Percentiles rank a stretch among this genome's conserved stretches.
phyloP scores from a whole-genome alignment of 2,329 filamentous ascomycete genomes.

The Hymenoscyphus repandus region DNA sequence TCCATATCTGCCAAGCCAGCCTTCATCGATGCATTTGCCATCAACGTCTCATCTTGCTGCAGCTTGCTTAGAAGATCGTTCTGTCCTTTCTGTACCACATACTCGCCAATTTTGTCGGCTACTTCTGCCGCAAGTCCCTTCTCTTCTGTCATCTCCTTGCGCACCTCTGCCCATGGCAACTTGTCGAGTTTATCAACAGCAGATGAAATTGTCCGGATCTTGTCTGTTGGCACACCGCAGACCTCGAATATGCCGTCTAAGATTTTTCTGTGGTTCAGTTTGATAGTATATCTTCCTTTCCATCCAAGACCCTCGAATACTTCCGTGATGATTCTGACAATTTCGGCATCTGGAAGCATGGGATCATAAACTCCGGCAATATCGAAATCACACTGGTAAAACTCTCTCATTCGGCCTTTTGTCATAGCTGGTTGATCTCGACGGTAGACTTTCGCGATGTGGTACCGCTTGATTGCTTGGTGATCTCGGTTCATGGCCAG shows the following conservation, averaged over 20 bases:
- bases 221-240: conserved; percentile 79
- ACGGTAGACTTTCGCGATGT: conserved; percentile 89
- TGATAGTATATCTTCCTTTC: conserved; percentile 66
- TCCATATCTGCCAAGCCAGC: conserved; percentile 77
- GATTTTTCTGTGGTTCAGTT: conserved; percentile 92
- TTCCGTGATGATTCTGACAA: conserved; percentile 77
- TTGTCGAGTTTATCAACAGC: conserved; percentile 97
- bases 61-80: conserved; percentile 69
- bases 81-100: conserved; percentile 71
- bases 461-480: conserved; percentile 85
- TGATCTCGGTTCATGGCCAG: conserved; percentile 80
- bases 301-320: conserved; percentile 78
- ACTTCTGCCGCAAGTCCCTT: conserved; percentile 74
- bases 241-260: conserved; percentile 89
- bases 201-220: conserved; percentile 83
- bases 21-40: conserved; percentile 69
- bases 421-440: conserved; percentile 80
- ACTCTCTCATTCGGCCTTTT: conserved; percentile 90
- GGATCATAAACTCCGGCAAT: conserved; percentile 83
- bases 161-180: conserved; percentile 81
- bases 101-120: conserved; percentile 83
- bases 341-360: conserved; percentile 90
- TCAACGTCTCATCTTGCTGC: conserved; percentile 60
- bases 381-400: conserved; percentile 97
- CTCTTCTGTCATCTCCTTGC: conserved; percentile 87